A percentile compares a stretch with the other conserved stretches of the same genome.
phyloP scores from a whole-genome alignment of 2,329 filamentous ascomycete species.

The Alternaria solani region DNA sequence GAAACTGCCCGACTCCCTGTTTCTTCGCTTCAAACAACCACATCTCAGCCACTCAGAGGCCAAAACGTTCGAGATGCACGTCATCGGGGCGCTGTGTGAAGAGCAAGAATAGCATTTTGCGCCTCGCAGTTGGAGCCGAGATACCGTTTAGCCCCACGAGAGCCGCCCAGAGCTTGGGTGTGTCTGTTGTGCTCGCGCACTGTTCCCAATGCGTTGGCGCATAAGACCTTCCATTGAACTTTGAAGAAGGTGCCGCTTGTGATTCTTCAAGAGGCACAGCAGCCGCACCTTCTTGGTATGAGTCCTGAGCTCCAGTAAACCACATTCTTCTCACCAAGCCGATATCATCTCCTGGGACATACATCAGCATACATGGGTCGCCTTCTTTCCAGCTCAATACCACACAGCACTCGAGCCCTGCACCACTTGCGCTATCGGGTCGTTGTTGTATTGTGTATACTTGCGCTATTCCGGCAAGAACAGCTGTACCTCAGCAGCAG shows the following conservation, averaged over 20 bases:
- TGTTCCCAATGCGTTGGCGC: neutral
- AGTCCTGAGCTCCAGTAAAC: neutral
- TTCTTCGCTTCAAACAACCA: neutral
- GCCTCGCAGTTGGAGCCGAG: neutral
- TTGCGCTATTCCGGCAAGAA: slow-evolving; percentile 29
- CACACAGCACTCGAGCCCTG: slow-evolving; percentile 14
- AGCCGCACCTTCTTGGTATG: neutral
- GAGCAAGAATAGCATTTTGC: neutral
- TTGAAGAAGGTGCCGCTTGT: neutral
- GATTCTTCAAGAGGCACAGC: neutral
- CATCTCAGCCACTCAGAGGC: neutral
- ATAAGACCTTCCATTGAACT: neutral
- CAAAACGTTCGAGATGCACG: neutral
- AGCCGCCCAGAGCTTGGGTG: neutral
- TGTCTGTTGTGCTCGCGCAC: neutral
- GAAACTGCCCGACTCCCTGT: neutral
- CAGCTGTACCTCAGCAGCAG: slow-evolving; percentile 28
- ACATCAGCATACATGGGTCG: slow-evolving; percentile 17
- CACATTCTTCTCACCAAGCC: neutral
- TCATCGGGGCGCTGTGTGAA: neutral
- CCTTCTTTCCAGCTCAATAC: slow-evolving; percentile 8
- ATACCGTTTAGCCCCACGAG: slow-evolving; percentile 1
- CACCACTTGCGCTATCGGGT: slow-evolving; percentile 22
- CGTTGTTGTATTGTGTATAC: slow-evolving; percentile 21
- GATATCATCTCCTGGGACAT: neutral